Percentiles rank a stretch among this genome's conserved stretches.
These are phyloP conservation scores for Tilletiopsis washingtonensis DNA, from an alignment of 1,284 basidiomycete genomes.

Conservation along the genomic window DNA sequence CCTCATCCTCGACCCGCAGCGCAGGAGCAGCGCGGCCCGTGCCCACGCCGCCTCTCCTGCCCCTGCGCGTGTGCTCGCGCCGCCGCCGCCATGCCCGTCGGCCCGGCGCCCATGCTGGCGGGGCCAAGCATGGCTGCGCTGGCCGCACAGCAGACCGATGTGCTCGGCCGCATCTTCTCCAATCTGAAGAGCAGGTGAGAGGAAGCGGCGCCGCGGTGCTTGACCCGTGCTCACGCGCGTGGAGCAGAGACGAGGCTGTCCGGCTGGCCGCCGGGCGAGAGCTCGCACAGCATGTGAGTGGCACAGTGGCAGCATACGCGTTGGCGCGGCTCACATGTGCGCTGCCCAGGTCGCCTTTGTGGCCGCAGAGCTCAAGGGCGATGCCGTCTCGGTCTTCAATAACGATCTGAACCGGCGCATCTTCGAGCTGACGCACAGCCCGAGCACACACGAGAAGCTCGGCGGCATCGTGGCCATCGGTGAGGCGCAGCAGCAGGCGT, in stretches of 20 bases:
- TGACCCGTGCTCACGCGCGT: no score
- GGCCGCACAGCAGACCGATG: slow-evolving; percentile 28
- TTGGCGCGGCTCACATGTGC: neutral
- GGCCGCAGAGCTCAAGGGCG: slow-evolving; percentile 39
- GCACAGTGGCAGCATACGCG: no score
- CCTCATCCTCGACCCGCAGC: no score
- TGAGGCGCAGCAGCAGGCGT: slow-evolving; percentile 45
- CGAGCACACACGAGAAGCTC: slow-evolving; percentile 64
- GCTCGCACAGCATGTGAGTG: slow-evolving; percentile 35
- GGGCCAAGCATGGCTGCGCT: slow-evolving; percentile 4
- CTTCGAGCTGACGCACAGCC: slow-evolving; percentile 74
- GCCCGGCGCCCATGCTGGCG: neutral
- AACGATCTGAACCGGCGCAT: slow-evolving; percentile 61
- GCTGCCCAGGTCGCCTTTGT: slow-evolving; percentile 20
- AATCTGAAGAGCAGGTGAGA: slow-evolving; percentile 37
- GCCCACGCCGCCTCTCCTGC: no score
- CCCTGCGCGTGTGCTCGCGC: no score
- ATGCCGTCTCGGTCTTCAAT: slow-evolving; percentile 36
- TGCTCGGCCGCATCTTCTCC: slow-evolving; percentile 36
- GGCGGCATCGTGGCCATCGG: slow-evolving; percentile 76
- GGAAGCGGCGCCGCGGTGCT: neutral
- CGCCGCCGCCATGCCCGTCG: no score
- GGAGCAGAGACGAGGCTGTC: slow-evolving; percentile 15
- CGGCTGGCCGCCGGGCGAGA: slow-evolving; percentile 35
- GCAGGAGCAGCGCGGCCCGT: no score